phyloP scores from a whole-genome alignment of 768 basidiomycete species.

The Pholiota molesta region DNA sequence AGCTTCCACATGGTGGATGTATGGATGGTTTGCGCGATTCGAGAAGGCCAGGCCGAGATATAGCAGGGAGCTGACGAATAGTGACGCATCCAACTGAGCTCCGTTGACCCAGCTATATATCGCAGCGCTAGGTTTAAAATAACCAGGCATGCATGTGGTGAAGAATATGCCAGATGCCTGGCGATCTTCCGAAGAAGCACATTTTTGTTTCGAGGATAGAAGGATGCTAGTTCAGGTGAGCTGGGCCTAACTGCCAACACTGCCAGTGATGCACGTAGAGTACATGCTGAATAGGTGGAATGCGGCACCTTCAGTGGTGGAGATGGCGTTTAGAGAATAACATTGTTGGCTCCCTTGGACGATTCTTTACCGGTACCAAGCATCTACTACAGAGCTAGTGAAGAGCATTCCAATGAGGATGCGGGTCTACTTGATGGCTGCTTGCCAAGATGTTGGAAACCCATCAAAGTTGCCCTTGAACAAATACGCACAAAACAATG shows the following conservation, averaged over 20 bases:
- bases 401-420: too few relatives aligned
- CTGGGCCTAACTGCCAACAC: background rate
- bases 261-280: too few relatives aligned
- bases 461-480: too few relatives aligned
- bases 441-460: too few relatives aligned
- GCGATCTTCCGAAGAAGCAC: conserved; percentile 2
- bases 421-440: too few relatives aligned
- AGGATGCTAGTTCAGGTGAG: background rate
- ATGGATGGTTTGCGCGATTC: background rate
- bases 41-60: background rate
- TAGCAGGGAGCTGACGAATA: background rate
- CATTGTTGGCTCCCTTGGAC: too few relatives aligned
- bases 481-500: too few relatives aligned
- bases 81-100: background rate
- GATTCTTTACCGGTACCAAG: too few relatives aligned
- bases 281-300: too few relatives aligned
- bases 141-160: conserved; percentile 3
- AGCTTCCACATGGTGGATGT: background rate
- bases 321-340: too few relatives aligned
- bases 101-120: background rate
- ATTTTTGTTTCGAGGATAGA: background rate
- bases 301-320: too few relatives aligned
- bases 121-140: background rate
- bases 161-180: background rate
- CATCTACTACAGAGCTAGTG: too few relatives aligned